Evolutionary conservation across 2,329 filamentous ascomycete genomes (phyloP).

Genomic region (Chaetothyriales sp.): DNA sequence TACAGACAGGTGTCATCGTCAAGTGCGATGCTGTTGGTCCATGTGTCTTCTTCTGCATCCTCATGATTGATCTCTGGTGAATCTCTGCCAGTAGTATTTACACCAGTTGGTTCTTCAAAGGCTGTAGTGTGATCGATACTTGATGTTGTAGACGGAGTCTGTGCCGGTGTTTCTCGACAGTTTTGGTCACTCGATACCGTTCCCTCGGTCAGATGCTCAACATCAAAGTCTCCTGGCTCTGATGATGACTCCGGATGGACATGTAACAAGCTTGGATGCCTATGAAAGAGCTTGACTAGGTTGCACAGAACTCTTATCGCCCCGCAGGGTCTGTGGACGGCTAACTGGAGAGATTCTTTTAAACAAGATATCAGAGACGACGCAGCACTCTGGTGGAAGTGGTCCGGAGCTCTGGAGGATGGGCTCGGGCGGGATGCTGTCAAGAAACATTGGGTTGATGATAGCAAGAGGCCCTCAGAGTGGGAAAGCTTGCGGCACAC

Average conservation of each 20-base stretch:
- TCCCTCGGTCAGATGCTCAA: not conserved
- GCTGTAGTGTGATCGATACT: constrained; percentile 7
- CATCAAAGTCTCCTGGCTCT: not conserved
- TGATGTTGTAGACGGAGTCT: constrained; percentile 10
- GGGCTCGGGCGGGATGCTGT: not conserved
- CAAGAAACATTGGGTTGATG: constrained; percentile 6
- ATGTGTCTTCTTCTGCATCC: not conserved
- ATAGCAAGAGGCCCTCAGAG: constrained; percentile 5
- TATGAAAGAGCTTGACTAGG: constrained; percentile 3
- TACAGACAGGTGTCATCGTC: not conserved
- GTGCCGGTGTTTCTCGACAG: constrained; percentile 3
- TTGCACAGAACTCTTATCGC: constrained; percentile 6
- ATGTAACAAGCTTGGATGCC: constrained; percentile 5
- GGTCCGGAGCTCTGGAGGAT: constrained; percentile 1
- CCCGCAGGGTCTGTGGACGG: constrained; percentile 1
- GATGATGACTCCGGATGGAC: constrained; percentile 2
- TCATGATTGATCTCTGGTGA: not conserved
- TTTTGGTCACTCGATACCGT: not conserved
- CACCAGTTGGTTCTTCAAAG: not conserved
- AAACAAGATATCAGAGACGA: not conserved
- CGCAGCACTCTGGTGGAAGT: not conserved
- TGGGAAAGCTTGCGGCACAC: constrained; percentile 8
- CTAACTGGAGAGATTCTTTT: constrained; percentile 2
- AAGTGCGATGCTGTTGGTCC: not conserved
- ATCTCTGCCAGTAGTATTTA: not conserved